phyloP scores from a whole-genome alignment of 345 rosid species.

The Combretum micranthum region DNA sequence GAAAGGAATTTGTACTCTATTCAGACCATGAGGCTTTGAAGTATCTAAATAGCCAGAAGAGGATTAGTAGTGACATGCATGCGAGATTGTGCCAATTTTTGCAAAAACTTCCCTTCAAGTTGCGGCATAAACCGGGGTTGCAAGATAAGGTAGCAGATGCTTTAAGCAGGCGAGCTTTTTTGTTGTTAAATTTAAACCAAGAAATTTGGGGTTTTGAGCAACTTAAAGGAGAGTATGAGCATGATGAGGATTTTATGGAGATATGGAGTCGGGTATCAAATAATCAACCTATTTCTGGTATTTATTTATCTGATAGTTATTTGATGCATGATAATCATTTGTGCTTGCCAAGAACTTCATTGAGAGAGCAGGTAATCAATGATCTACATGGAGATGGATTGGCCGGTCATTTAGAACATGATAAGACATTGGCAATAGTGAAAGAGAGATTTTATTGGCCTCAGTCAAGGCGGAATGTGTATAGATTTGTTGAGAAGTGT shows the following conservation, averaged over 20 bases:
- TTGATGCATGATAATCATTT: too few species aligned
- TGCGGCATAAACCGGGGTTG: neutral
- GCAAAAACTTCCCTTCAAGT: too few species aligned
- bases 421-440: neutral
- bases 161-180: neutral
- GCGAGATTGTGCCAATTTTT: neutral
- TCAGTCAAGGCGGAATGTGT: neutral
- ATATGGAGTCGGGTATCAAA: neutral
- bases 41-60: neutral
- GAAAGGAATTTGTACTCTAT: neutral
- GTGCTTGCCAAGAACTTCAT: neutral
- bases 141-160: neutral
- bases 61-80: slow-evolving; percentile 1
- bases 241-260: neutral
- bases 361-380: neutral
- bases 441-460: neutral
- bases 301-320: too few species aligned
- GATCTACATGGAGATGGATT: neutral
- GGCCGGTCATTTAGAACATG: neutral
- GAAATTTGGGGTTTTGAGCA: neutral
- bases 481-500: too few species aligned
- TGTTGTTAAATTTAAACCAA: neutral
- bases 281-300: neutral
- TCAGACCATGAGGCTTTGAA: neutral
- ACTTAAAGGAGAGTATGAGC: neutral